phyloP scores from a whole-genome alignment of 2,329 filamentous ascomycete species.

The Penicillium sp. region DNA sequence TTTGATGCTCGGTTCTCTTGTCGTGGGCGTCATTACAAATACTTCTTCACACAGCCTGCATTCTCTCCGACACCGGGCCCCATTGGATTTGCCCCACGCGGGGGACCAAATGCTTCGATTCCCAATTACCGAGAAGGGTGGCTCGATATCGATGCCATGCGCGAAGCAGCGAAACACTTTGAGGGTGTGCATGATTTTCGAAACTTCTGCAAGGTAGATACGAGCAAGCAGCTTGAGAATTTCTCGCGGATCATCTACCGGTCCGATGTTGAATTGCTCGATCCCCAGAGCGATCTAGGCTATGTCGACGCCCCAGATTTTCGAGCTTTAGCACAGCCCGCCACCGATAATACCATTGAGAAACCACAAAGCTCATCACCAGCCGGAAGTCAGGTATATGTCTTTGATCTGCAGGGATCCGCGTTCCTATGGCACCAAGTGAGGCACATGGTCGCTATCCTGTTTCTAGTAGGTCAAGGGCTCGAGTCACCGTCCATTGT shows the following conservation, averaged over 20 bases:
- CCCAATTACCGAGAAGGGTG: slow-evolving; percentile 66
- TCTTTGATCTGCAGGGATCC: slow-evolving; percentile 84
- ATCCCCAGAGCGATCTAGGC: slow-evolving; percentile 57
- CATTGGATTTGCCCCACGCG: slow-evolving; percentile 52
- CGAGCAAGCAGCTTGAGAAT: slow-evolving; percentile 84
- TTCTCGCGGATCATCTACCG: slow-evolving; percentile 80
- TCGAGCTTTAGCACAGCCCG: slow-evolving; percentile 36
- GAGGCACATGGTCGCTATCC: slow-evolving; percentile 84
- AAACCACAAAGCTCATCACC: slow-evolving; percentile 36
- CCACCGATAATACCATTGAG: slow-evolving; percentile 21
- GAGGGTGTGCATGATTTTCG: slow-evolving; percentile 91
- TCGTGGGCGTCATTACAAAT: slow-evolving; percentile 86
- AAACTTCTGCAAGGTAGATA: slow-evolving; percentile 95
- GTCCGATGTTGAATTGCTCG: slow-evolving; percentile 75
- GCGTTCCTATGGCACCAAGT: slow-evolving; percentile 99
- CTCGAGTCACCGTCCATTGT: slow-evolving; percentile 78
- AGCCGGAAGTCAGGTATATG: slow-evolving; percentile 70
- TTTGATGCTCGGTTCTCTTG: slow-evolving; percentile 96
- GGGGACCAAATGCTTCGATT: slow-evolving; percentile 16
- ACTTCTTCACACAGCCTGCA: slow-evolving; percentile 96
- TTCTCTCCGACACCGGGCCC: slow-evolving; percentile 70
- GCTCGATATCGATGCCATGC: slow-evolving; percentile 89
- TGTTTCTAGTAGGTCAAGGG: slow-evolving; percentile 92
- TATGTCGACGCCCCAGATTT: slow-evolving; percentile 59
- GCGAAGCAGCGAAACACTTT: slow-evolving; percentile 75